These are phyloP conservation scores for Cytidiella melzeri DNA, from an alignment of 768 basidiomycete species.

Conservation along the genomic window DNA sequence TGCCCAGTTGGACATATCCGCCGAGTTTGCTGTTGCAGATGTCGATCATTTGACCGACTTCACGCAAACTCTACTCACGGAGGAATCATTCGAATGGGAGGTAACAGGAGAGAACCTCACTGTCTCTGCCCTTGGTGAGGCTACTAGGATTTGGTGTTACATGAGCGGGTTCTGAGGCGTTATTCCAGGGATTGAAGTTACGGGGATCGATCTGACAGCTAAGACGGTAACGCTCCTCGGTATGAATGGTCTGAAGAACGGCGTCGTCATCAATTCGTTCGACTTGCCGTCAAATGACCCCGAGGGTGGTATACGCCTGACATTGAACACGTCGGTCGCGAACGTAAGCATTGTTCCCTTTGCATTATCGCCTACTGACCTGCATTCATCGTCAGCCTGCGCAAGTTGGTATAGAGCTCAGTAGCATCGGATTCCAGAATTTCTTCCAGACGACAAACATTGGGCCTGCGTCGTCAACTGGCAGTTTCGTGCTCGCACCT, in stretches of 20 bases:
- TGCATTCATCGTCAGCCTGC: conserved; percentile 43
- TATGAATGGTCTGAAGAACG: conserved; percentile 60
- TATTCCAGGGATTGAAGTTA: conserved; percentile 46
- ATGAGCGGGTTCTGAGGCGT: not conserved
- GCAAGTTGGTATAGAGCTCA: conserved; percentile 65
- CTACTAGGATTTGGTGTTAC: not conserved
- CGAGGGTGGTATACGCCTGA: conserved; percentile 63
- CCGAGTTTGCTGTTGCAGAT: conserved; percentile 53
- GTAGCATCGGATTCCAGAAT: conserved; percentile 55
- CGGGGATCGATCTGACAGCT: conserved; percentile 46
- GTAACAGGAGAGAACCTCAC: conserved; percentile 61
- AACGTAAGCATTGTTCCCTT: conserved; percentile 41
- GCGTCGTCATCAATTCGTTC: conserved; percentile 59
- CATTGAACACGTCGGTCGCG: conserved; percentile 48
- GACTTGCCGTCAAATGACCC: conserved; percentile 69
- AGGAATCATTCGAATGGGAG: conserved; percentile 63
- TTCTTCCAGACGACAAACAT: conserved; percentile 48
- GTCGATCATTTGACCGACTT: conserved; percentile 54
- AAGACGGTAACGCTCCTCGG: conserved; percentile 63
- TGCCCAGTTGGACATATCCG: conserved; percentile 46
- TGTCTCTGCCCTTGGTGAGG: conserved; percentile 29
- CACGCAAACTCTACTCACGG: conserved; percentile 59
- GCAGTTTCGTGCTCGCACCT: conserved; percentile 49
- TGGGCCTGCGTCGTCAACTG: conserved; percentile 48
- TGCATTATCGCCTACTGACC: conserved; percentile 4